These are phyloP conservation scores for Spatholobus suberectus DNA, from an alignment of 306 rosid genomes.

Conservation along the genomic window DNA sequence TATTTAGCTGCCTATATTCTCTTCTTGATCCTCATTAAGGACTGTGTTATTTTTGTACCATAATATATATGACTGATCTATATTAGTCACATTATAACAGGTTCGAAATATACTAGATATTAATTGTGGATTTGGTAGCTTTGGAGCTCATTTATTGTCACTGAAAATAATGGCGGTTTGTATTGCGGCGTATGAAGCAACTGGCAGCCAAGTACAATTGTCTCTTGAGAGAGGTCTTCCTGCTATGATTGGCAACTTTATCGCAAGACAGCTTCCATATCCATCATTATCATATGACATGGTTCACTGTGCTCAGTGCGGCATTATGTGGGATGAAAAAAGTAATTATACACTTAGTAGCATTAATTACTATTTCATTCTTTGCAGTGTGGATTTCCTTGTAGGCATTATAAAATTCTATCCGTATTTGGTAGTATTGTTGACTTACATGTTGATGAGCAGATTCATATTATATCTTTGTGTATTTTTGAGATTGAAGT, in stretches of 20 bases:
- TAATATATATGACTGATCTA: constrained; percentile 26
- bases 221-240: constrained; percentile 99
- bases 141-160: constrained; percentile 93
- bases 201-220: constrained; percentile 99
- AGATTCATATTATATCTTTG: constrained; percentile 33
- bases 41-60: constrained; percentile 7
- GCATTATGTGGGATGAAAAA: constrained; percentile 85
- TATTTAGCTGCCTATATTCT: constrained; percentile 15
- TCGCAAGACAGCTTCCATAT: constrained; percentile 86
- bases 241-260: constrained; percentile 88
- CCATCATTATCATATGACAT: constrained; percentile 92
- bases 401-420: not conserved
- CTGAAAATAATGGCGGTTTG: constrained; percentile 87
- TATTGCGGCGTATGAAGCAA: constrained; percentile 90
- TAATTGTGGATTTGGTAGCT: constrained; percentile 98
- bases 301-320: constrained; percentile 98
- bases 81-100: constrained; percentile 57
- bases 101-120: constrained; percentile 82
- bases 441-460: constrained; percentile 58
- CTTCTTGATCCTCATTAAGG: constrained; percentile 8
- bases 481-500: constrained; percentile 22
- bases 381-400: constrained; percentile 30
- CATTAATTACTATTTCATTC: constrained; percentile 20
- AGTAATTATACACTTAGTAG: constrained; percentile 54
- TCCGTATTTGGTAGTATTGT: constrained; percentile 27